Conservation (phyloP, 2,329 filamentous ascomycete genomes). For the Xylariaceae sp. region DNA sequence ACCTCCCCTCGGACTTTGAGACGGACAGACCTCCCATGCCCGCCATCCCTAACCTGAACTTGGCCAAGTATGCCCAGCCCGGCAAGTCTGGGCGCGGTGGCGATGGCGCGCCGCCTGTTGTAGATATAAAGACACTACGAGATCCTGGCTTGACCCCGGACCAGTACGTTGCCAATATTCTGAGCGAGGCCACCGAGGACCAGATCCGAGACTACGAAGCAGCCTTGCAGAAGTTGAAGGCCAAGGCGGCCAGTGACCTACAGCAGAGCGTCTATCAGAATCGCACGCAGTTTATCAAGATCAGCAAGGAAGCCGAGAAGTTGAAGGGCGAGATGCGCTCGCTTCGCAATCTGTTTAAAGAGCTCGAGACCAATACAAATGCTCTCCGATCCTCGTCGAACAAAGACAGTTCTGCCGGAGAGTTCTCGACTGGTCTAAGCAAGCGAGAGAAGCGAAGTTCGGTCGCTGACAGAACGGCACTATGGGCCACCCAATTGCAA, state of each 20-base stretch:
- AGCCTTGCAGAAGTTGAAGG: conserved; percentile 69
- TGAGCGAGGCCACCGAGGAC: conserved; percentile 80
- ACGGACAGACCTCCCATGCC: conserved; percentile 69
- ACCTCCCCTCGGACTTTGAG: conserved; percentile 64
- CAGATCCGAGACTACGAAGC: conserved; percentile 80
- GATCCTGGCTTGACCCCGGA: conserved; percentile 77
- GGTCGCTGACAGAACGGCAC: conserved; percentile 62
- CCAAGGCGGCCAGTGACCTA: conserved; percentile 72
- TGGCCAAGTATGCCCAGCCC: conserved; percentile 49
- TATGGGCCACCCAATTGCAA: conserved; percentile 68
- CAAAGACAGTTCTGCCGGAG: conserved; percentile 45
- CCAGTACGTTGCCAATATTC: conserved; percentile 66
- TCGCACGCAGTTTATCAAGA: conserved; percentile 96
- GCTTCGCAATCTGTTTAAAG: conserved; percentile 83
- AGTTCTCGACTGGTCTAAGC: conserved; percentile 52
- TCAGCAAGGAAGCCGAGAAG: conserved; percentile 98
- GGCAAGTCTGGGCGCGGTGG: conserved; percentile 45
- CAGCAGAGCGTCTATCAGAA: conserved; percentile 97
- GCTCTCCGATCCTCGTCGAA: conserved; percentile 57
- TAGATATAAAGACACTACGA: conserved; percentile 72
- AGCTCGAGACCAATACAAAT: conserved; percentile 74
- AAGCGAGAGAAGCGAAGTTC: conserved; percentile 84
- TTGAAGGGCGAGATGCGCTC: conserved; percentile 94
- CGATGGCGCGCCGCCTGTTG: conserved; percentile 51
- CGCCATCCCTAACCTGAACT: conserved; percentile 50